phyloP scores from a whole-genome alignment of 495 filamentous ascomycete species.

The Trichoderma gamsii region DNA sequence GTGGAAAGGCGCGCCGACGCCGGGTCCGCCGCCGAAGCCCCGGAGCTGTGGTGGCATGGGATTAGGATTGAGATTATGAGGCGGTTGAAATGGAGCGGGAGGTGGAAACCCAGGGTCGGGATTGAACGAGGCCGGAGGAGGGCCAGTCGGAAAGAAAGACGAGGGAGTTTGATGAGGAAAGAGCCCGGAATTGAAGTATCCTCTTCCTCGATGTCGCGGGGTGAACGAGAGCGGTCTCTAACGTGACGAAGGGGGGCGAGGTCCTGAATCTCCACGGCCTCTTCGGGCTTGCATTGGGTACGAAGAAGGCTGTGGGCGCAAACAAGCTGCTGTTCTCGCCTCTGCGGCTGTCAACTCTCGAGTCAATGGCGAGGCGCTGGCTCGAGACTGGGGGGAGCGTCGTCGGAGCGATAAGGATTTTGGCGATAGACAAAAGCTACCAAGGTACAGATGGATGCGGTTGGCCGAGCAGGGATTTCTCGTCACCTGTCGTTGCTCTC shows the following conservation, averaged over 20 bases:
- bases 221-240: not conserved
- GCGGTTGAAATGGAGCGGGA: not conserved
- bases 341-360: not conserved
- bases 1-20: constrained; percentile 33
- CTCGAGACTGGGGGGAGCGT: not conserved
- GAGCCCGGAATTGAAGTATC: not conserved
- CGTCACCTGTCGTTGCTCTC: not conserved
- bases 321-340: not conserved
- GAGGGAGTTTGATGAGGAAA: not conserved
- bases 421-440: not conserved
- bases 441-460: not conserved
- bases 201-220: not conserved
- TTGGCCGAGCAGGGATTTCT: not conserved
- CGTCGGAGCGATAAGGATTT: not conserved
- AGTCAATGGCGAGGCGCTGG: not conserved
- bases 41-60: constrained; percentile 49
- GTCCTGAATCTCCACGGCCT: constrained; percentile 12
- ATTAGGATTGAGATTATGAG: not conserved
- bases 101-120: not conserved
- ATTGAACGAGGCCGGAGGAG: not conserved
- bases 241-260: constrained; percentile 7
- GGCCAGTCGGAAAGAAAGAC: not conserved
- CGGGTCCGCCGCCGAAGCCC: constrained; percentile 42
- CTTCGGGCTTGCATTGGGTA: constrained; percentile 6
- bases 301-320: not conserved